Evolutionary conservation across 768 basidiomycete genomes (phyloP), one percentile per base, ranked within the genome.

Genomic region (Obba rivulosa): DNA sequence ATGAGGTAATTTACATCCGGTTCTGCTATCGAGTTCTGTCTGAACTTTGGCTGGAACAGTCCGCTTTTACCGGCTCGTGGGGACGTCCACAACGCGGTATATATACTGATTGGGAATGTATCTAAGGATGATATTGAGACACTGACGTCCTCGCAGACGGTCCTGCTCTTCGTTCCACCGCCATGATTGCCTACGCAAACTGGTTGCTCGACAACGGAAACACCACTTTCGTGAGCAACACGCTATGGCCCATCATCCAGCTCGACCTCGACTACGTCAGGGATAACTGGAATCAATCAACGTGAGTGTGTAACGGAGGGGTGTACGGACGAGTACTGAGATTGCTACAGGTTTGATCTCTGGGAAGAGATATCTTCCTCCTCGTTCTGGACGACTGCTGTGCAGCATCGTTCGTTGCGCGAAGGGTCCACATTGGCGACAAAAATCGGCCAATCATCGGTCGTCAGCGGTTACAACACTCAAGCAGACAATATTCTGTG

Each of bases 371-470:
- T 87, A 23, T 59, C 68, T 2, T 83, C 83, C 0, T 78, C 80
- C 17, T 88, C 85, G 3, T 92, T 88, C 73, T 92, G 87, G 62
- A 92, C 90, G 4, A 78, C 85, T 0, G 82, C 83, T 2, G 80
- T 83, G 1, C 89, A 90, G 55, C 86, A 89, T 59, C 79, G 81
- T 23, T 75, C 87, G 7, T 67, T 92, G 34, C 82, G 82, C 23
- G 74, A 86, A 61, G 88, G 88, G 17, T 73, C 79, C 3, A 54
- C 73, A 0, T 70, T 92, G 10, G 89, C 88, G 0, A 68, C 66
- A 8, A 62, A 68, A 21, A 70, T 88, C 23, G 80, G 79, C 14
- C 73, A 82, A 56, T 66, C 71, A 2, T 62, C 69, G 20, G 61
- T 64, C 14, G 74, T 72, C 4, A 62, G 58, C 25, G 65, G 56